Evolutionary conservation across 2,329 filamentous ascomycete genomes (phyloP).

Genomic region (Phaeoacremonium minimum): DNA sequence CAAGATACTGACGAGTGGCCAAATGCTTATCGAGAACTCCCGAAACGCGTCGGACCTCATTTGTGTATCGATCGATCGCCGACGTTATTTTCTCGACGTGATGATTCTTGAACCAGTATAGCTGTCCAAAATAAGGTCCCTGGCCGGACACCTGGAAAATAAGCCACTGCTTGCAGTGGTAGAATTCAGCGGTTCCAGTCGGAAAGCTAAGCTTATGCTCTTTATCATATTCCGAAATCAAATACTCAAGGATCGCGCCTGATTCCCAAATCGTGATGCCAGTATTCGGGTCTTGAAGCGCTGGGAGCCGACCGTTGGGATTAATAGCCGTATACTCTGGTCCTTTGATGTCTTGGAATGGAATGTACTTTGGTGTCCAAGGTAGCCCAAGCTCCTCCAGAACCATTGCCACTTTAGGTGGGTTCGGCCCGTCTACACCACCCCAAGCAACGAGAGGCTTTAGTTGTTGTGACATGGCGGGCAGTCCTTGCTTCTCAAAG

Average conservation of each 20-base stretch:
- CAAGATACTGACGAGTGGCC: conserved; percentile 14
- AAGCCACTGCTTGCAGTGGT: conserved; percentile 23
- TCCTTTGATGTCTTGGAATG: conserved; percentile 16
- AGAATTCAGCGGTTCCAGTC: conserved; percentile 6
- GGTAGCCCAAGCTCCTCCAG: conserved; percentile 30
- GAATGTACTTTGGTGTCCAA: conserved; percentile 19
- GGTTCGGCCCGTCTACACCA: too few species aligned
- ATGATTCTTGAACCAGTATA: conserved; percentile 27
- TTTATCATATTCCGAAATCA: conserved; percentile 19
- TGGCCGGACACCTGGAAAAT: conserved; percentile 38
- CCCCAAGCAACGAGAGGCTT: too few species aligned
- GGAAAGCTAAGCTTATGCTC: conserved; percentile 14
- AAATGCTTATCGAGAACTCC: conserved; percentile 15
- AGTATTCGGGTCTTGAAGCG: conserved; percentile 27
- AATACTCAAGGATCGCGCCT: conserved; percentile 16
- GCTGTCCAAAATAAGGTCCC: conserved; percentile 40
- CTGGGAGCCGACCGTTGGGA: conserved; percentile 27
- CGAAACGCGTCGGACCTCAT: conserved; percentile 17
- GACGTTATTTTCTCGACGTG: conserved; percentile 19
- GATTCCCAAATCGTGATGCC: conserved; percentile 21
- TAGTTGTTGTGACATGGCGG: too few species aligned
- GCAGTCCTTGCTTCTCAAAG: too few species aligned
- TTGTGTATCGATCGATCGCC: conserved; percentile 16
- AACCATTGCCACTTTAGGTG: too few species aligned
- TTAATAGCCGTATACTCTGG: conserved; percentile 21